A percentile compares a stretch with the other conserved stretches of the same genome.
phyloP scores from a whole-genome alignment of 2,329 filamentous ascomycete species.

The Colletotrichum echinochloae region DNA sequence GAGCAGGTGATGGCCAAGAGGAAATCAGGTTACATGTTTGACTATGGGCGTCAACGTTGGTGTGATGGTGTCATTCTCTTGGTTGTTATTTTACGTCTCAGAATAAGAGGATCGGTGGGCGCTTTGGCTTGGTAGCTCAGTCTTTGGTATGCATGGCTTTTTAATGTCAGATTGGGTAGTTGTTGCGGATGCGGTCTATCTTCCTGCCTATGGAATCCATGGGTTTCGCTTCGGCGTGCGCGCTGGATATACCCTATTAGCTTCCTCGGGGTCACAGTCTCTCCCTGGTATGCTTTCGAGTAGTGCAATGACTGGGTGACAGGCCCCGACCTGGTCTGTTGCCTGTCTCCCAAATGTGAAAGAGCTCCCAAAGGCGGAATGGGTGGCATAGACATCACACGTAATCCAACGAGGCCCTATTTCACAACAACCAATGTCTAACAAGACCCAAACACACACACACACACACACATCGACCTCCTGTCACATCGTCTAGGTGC shows the following conservation, averaged over 20 bases:
- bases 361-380: neutral
- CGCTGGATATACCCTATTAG: neutral
- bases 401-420: neutral
- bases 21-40: neutral
- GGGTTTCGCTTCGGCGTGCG: neutral
- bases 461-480: neutral
- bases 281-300: no score
- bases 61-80: neutral
- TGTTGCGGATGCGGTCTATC: neutral
- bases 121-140: neutral
- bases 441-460: neutral
- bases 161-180: neutral
- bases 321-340: neutral
- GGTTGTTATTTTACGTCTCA: neutral
- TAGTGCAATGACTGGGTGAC: neutral
- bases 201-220: neutral
- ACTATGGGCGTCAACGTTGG: neutral
- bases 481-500: neutral
- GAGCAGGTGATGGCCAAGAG: neutral
- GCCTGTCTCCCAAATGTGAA: neutral
- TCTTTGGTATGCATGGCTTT: neutral
- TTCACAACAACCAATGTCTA: neutral
- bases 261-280: neutral
- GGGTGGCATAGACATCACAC: neutral
- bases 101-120: neutral